Percentiles rank a stretch among this genome's conserved stretches.
Evolutionary conservation across 2,329 filamentous ascomycete species (phyloP).

Genomic region (Polytolypa hystricis): DNA sequence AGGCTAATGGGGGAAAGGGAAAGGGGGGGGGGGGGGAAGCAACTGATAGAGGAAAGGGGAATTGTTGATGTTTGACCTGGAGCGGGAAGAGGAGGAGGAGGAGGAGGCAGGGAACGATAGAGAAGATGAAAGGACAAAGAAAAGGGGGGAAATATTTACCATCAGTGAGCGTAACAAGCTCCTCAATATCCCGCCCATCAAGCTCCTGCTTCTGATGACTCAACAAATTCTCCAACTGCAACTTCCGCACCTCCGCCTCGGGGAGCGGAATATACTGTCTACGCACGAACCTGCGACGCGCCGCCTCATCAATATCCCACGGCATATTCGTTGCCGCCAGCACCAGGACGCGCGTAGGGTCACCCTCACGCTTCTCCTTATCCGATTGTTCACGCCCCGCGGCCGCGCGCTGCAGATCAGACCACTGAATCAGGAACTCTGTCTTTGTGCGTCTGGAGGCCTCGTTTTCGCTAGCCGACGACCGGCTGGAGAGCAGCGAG

Average conservation of each 20-base stretch:
- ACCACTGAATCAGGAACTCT: constrained; percentile 97
- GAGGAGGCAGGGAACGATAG: no score
- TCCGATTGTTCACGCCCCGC: constrained; percentile 61
- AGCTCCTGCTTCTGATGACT: constrained; percentile 80
- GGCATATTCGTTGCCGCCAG: constrained; percentile 91
- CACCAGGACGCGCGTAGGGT: constrained; percentile 80
- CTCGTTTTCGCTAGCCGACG: constrained; percentile 72
- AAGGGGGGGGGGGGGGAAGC: no score
- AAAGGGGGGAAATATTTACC: constrained; percentile 43
- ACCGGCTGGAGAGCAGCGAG: constrained; percentile 74
- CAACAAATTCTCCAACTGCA: constrained; percentile 68
- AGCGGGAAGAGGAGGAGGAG: no score
- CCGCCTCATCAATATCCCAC: constrained; percentile 96
- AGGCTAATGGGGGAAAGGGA: background rate
- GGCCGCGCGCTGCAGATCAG: constrained; percentile 80
- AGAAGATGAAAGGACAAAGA: background rate
- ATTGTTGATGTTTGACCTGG: no score
- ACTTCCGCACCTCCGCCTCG: constrained; percentile 66
- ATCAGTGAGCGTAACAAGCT: constrained; percentile 69
- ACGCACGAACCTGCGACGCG: constrained; percentile 77
- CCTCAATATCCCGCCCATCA: constrained; percentile 57
- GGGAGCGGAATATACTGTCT: constrained; percentile 94
- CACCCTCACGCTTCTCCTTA: constrained; percentile 59
- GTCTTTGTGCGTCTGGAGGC: constrained; percentile 91
- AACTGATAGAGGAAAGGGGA: no score